Conservation (phyloP, 1,284 basidiomycete species). For the Cutaneotrichosporon daszewskae region DNA sequence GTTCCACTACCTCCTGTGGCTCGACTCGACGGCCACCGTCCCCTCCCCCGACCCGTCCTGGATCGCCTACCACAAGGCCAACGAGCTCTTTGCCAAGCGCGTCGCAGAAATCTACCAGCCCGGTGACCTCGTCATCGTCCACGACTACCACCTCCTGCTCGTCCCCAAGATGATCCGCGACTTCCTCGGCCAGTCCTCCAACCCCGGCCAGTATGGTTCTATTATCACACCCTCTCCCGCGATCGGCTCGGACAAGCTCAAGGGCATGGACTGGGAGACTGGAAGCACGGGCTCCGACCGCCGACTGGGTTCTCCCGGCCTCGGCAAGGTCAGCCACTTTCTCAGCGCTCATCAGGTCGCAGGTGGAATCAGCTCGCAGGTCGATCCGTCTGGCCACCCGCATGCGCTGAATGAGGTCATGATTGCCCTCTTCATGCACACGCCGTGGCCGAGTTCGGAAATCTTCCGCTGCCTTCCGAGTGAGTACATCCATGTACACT, state of each 20-base stretch:
- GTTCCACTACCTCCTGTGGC: conserved; percentile 98
- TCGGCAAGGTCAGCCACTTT: conserved; percentile 27
- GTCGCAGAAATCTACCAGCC: conserved; percentile 72
- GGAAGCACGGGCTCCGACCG: conserved; percentile 7
- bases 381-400: neutral
- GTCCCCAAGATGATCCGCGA: conserved; percentile 79
- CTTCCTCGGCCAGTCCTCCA: conserved; percentile 57
- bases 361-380: neutral
- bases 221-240: conserved; percentile 25
- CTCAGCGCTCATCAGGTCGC: conserved; percentile 22
- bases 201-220: conserved; percentile 18
- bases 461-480: conserved; percentile 89
- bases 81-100: conserved; percentile 74
- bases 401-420: conserved; percentile 44
- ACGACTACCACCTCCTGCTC: conserved; percentile 90
- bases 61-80: conserved; percentile 76
- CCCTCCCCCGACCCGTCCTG: conserved; percentile 67
- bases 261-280: conserved; percentile 34
- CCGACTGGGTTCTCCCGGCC: conserved; percentile 2
- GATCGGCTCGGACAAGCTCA: conserved; percentile 19
- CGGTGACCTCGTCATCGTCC: conserved; percentile 86
- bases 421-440: conserved; percentile 92
- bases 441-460: conserved; percentile 94
- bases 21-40: conserved; percentile 61
- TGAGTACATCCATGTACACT: conserved; percentile 45